Base-by-base conservation (phyloP, 169 alveolate species). In the Cryptosporidium felis region DNA sequence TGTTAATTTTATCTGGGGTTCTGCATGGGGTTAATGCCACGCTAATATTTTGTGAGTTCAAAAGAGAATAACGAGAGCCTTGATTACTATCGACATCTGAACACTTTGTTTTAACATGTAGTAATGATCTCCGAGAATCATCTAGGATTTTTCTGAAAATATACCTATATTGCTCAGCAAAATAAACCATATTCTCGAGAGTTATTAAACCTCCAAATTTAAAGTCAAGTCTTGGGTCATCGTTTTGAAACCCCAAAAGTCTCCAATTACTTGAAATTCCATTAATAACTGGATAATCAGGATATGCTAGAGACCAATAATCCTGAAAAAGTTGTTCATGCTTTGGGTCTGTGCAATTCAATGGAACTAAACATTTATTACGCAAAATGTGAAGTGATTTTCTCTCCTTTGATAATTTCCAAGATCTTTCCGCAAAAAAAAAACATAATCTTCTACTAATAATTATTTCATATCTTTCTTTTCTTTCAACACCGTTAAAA, bases 301-400 rank as follows among this genome's bases (percentile, higher is more conserved):
- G 85, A 40, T 74, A 74, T 30, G 85, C 49, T 18, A 74, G 59
- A 21, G 85, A 46, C 85, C 85, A 74, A 53, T 74, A 74, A 38
- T 74, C 60, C 56, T 56, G 85, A 34, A 74, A 53, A 26, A 74
- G 74, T 40, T 53, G 66, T 23, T 74, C 85, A 47, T 74, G 85
- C 16, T 53, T 34, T 5, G 85, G 85, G 26, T 74, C 67, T 3
- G 45, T 14, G 56, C 74, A 42, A 53, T 53, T 53, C 18, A 74
- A 36, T n/a, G 85, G 26, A 23, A 53, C 56, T 38, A 34, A 44
- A 53, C 85, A 74, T 40, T 34, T 74, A 16, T 49, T 74, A 18
- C 67, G 63, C 2, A 74, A 14, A 16, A 4, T 36, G 8, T 47
- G 10, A 23, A 74, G 21, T 5, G 56, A 9, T 28, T 32, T 74